These are phyloP conservation scores for Dothiorella sarmentorum DNA, from an alignment of 2,329 filamentous ascomycete genomes.

Conservation along the genomic window DNA sequence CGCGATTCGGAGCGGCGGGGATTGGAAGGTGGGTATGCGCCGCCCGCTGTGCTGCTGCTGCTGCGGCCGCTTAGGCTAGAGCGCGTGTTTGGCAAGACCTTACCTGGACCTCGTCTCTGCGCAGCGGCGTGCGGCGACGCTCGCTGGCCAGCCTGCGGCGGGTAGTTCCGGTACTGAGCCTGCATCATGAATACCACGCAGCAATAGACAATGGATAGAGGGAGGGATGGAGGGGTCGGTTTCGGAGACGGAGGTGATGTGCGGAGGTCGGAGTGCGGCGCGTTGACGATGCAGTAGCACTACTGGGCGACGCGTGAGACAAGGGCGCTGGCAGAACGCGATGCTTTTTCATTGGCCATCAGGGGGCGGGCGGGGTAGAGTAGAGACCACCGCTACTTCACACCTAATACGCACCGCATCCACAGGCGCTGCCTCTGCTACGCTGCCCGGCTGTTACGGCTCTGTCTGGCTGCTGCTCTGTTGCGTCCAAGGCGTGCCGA, in stretches of 20 bases:
- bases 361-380: slow-evolving; percentile 7
- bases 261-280: neutral
- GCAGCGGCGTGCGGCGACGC: slow-evolving; percentile 30
- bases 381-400: neutral
- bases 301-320: slow-evolving; percentile 12
- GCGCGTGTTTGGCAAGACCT: slow-evolving; percentile 10
- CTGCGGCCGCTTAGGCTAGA: slow-evolving; percentile 21
- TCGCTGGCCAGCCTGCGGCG: slow-evolving; percentile 38
- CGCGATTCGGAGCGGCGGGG: neutral
- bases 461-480: neutral
- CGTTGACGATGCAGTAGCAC: neutral
- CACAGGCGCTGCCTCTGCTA: neutral
- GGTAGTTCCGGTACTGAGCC: slow-evolving; percentile 46
- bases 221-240: neutral
- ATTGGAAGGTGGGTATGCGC: slow-evolving; percentile 16
- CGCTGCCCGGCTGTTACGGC: neutral
- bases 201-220: slow-evolving; percentile 22
- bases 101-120: slow-evolving; percentile 41
- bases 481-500: neutral
- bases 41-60: slow-evolving; percentile 19
- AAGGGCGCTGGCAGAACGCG: slow-evolving; percentile 1
- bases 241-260: neutral
- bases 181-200: slow-evolving; percentile 36
- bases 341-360: slow-evolving; percentile 17
- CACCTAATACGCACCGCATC: neutral